Base-by-base conservation (phyloP, 2,329 filamentous ascomycete species). In the Bimuria novae-zelandiae region DNA sequence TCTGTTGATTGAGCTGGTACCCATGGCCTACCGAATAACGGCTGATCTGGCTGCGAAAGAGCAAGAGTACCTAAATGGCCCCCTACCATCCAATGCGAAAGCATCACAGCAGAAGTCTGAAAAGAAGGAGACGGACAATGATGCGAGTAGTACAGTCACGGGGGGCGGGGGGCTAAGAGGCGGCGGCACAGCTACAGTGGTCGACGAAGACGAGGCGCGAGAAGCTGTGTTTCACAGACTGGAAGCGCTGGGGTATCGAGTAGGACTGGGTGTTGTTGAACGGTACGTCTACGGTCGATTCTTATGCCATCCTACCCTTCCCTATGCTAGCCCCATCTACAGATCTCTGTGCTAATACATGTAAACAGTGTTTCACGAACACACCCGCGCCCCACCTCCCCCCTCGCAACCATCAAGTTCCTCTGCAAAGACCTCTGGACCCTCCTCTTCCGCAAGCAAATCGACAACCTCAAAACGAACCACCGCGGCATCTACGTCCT, bases 391-490 rank as follows among this genome's bases (percentile, higher is more conserved):
- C 95, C 97, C 71, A 90, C 88, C 56, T 92, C 96, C 65, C 92
- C 92, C 3, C 84, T 99, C 36, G 94, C 97, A 70, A 89, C 92
- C 44, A 99, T 99, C 73, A 99, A 99, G 74, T 97, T 99, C 70
- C 81, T 99, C 44, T 99, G 94, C 84, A 99, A 99, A 79, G 94
- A 99, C 74, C 82, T 99, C 39, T 99, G 94, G 94, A 92, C 86
- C 29, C 81, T 97, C 17, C 84, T 97, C 14, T 99, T 97, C 75
- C 84, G 90, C 71, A 99, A 99, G 77, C 95, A 97, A 74, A 90
- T 99, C 69, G 94, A 99, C 76, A 99, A 99, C 72, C 82, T 99
- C 41, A 99, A 99, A 77, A 99, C 94, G 7, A 99, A 99, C 71
- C 94, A 99, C 73, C 82, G 94, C 16, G 94, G 94, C 45, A 92